These are phyloP conservation scores for Candida neerlandica DNA, from an alignment of 1,139 yeast species.

Conservation along the genomic window DNA sequence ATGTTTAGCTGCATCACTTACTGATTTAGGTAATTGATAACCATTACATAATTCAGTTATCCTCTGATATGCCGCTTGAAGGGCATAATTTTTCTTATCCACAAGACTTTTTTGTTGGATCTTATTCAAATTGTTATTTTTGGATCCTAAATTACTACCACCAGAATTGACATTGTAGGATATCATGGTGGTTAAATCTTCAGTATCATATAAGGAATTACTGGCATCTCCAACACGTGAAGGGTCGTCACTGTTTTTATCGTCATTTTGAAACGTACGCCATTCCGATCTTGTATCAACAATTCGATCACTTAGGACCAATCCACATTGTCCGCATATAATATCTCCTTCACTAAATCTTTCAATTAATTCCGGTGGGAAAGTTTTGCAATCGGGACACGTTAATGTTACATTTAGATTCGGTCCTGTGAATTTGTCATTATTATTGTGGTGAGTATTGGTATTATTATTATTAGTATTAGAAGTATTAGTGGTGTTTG, in stretches of 20 bases:
- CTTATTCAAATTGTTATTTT: conserved; percentile 84
- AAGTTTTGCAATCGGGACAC: conserved; percentile 93
- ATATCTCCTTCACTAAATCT: conserved; percentile 96
- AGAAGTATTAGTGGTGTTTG: background rate
- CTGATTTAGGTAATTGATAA: conserved; percentile 90
- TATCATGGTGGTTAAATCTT: conserved; percentile 88
- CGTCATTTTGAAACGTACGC: conserved; percentile 97
- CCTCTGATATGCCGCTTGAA: conserved; percentile 85
- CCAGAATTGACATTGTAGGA: conserved; percentile 67
- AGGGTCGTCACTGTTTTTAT: conserved; percentile 96
- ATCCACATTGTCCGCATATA: conserved; percentile 94
- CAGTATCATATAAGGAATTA: conserved; percentile 89
- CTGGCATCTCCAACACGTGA: conserved; percentile 99
- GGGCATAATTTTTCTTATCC: conserved; percentile 81
- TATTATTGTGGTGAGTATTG: conserved; percentile 15
- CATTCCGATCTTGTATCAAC: conserved; percentile 97
- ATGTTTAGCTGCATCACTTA: conserved; percentile 96
- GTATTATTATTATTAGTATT: too few relatives aligned
- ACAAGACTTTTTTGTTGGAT: conserved; percentile 84
- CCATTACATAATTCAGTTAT: conserved; percentile 97
- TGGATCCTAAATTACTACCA: conserved; percentile 53
- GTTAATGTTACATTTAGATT: conserved; percentile 85
- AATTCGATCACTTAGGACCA: conserved; percentile 86
- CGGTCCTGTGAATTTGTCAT: conserved; percentile 49
- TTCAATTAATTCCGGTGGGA: conserved; percentile 93